Evolutionary conservation across 148 eudicot species (phyloP).

Genomic region (Hydrangea macrophylla): DNA sequence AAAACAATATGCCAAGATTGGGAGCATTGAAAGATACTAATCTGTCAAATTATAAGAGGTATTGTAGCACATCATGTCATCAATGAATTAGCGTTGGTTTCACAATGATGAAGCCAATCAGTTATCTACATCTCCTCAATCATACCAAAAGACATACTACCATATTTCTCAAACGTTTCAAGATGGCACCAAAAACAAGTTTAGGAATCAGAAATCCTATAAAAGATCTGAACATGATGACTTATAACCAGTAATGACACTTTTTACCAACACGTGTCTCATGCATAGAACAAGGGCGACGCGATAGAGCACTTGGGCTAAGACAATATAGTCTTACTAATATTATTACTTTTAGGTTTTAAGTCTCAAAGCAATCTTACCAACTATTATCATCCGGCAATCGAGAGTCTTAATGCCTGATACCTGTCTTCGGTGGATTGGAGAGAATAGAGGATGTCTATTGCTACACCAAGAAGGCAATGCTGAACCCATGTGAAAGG

Average conservation of each 20-base stretch:
- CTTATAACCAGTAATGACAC: conserved; percentile 20
- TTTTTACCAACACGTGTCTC: conserved; percentile 25
- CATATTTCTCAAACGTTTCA: conserved; percentile 13
- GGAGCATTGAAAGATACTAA: too few species aligned
- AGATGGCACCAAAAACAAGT: conserved; percentile 9
- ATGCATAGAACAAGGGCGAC: conserved; percentile 35
- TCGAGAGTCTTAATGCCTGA: conserved; percentile 73
- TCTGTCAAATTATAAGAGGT: not conserved
- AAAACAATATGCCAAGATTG: too few species aligned
- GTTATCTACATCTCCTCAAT: conserved; percentile 1
- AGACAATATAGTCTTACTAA: conserved; percentile 43
- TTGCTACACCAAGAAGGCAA: conserved; percentile 91
- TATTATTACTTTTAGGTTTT: conserved; percentile 51
- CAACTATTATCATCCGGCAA: conserved; percentile 94
- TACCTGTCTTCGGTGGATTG: conserved; percentile 87
- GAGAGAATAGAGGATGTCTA: conserved; percentile 76
- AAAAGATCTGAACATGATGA: conserved; percentile 16
- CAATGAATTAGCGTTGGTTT: not conserved
- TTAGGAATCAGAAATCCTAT: conserved; percentile 2
- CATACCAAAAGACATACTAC: conserved; percentile 4
- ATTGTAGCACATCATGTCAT: not conserved
- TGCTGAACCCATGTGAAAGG: conserved; percentile 82
- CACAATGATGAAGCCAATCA: not conserved
- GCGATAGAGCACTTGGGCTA: conserved; percentile 36
- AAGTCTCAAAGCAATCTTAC: conserved; percentile 98